These are phyloP conservation scores for Petunia hybrid DNA, from an alignment of 305 asterid species.

Conservation along the genomic window DNA sequence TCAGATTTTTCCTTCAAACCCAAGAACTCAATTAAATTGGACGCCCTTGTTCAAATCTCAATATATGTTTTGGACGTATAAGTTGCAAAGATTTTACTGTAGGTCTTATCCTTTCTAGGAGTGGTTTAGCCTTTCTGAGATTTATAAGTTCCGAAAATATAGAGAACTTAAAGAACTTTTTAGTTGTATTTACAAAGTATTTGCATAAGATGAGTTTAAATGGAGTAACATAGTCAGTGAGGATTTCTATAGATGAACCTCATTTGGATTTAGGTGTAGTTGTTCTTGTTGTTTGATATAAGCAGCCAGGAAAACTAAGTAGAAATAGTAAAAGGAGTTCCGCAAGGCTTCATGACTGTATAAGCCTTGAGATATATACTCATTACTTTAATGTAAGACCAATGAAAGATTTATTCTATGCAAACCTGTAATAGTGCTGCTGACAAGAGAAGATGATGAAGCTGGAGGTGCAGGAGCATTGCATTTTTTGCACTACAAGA, in stretches of 20 bases:
- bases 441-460: slow-evolving; percentile 61
- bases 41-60: neutral
- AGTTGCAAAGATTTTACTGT: neutral
- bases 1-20: slow-evolving; percentile 21
- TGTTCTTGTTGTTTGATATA: no score
- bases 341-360: neutral
- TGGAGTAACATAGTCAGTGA: no score
- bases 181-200: no score
- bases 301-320: no score
- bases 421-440: slow-evolving; percentile 68
- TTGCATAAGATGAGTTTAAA: no score
- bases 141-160: no score
- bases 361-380: slow-evolving; percentile 1
- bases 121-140: no score
- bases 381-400: slow-evolving; percentile 9
- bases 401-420: neutral
- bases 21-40: neutral
- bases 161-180: no score
- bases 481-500: slow-evolving; percentile 87
- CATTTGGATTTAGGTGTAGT: no score
- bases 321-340: no score
- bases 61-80: neutral
- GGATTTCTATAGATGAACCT: no score
- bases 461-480: slow-evolving; percentile 60
- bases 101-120: no score